Percentiles rank a stretch among this genome's conserved stretches.
Evolutionary conservation across 306 rosid genomes (phyloP).

Genomic region (Glycine tomentella): DNA sequence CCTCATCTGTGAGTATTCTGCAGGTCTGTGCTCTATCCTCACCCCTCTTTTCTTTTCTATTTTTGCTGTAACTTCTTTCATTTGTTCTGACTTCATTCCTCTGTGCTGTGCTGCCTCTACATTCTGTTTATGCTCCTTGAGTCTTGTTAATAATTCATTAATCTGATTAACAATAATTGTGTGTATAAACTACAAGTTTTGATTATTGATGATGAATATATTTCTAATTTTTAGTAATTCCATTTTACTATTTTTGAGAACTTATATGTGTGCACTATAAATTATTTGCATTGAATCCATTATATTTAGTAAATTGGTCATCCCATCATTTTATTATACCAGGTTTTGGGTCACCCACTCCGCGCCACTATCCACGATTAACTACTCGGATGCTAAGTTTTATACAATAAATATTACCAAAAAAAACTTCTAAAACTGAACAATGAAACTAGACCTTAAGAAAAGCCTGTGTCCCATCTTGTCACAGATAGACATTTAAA

Average conservation of each 20-base stretch:
- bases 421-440: background rate
- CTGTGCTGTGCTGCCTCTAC: background rate
- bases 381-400: background rate
- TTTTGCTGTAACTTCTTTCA: background rate
- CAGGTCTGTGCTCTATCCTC: background rate
- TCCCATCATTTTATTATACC: background rate
- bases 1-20: background rate
- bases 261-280: background rate
- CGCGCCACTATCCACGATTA: background rate
- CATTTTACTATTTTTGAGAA: background rate
- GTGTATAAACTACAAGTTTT: background rate
- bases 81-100: background rate
- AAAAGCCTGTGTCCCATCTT: conserved; percentile 19
- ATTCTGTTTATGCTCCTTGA: background rate
- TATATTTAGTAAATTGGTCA: background rate
- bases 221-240: background rate
- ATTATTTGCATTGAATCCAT: background rate
- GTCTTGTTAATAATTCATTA: background rate
- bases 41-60: background rate
- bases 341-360: background rate
- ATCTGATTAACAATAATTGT: background rate
- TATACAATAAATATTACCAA: background rate
- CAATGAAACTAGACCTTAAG: conserved; percentile 13
- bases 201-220: background rate
- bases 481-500: too few relatives aligned